phyloP scores from a whole-genome alignment of 2,329 filamentous ascomycete species.

The Colletotrichum camelliae region DNA sequence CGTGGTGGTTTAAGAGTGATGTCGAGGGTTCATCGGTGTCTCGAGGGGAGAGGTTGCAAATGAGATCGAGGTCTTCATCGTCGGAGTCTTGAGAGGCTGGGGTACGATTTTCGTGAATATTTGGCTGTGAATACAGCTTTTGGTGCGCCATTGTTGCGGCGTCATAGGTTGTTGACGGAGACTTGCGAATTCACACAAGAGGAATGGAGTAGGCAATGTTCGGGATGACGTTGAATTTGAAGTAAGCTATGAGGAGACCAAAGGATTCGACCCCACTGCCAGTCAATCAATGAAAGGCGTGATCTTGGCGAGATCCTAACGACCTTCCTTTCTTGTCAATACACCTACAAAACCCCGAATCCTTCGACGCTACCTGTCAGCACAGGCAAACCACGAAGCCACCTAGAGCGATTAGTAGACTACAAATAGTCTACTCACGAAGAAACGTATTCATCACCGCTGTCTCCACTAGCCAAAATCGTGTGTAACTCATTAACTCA shows the following conservation, averaged over 20 bases:
- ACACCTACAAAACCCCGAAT: neutral
- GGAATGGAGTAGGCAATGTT: neutral
- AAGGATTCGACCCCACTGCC: neutral
- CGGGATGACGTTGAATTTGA: neutral
- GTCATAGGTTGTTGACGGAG: rapidly evolving
- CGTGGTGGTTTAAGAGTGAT: rapidly evolving
- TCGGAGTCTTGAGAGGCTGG: rapidly evolving
- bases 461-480: no score
- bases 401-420: no score
- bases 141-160: neutral
- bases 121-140: neutral
- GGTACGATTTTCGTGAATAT: rapidly evolving
- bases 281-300: neutral
- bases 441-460: no score
- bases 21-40: rapidly evolving
- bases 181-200: neutral
- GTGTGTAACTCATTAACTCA: no score
- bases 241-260: neutral
- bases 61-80: neutral
- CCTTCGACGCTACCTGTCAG: neutral
- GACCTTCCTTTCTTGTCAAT: neutral
- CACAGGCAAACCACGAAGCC: no score
- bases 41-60: rapidly evolving
- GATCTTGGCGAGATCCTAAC: neutral
- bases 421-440: no score